Percentiles rank a stretch among this genome's conserved stretches.
phyloP scores from a whole-genome alignment of 257 asterid species.

The Paraleonurus japonicus region DNA sequence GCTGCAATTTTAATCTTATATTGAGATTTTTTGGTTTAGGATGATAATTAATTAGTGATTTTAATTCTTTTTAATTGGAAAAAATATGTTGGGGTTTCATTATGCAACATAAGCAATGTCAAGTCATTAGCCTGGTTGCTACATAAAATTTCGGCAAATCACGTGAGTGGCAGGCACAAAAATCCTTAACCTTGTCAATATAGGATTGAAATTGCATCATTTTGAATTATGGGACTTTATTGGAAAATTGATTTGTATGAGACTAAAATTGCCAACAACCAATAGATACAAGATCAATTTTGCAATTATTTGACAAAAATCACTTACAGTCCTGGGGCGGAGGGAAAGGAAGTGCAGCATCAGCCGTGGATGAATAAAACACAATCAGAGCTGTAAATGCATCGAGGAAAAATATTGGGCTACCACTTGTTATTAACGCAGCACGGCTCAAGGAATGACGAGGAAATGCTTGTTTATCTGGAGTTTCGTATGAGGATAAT shows the following conservation, averaged over 20 bases:
- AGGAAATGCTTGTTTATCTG: constrained; percentile 88
- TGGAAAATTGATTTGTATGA: neutral
- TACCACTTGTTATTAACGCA: constrained; percentile 90
- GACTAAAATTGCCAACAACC: neutral
- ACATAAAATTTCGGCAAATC: neutral
- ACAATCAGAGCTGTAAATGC: constrained; percentile 86
- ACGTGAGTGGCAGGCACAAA: neutral
- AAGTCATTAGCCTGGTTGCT: neutral
- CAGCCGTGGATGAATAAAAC: constrained; percentile 85
- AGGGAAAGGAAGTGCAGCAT: constrained; percentile 88
- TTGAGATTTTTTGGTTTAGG: neutral
- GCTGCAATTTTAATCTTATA: neutral
- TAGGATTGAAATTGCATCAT: neutral
- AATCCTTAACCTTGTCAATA: neutral
- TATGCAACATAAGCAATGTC: neutral
- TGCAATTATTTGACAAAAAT: neutral
- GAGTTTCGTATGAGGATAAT: constrained; percentile 74
- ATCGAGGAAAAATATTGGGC: constrained; percentile 96
- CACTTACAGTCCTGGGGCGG: constrained; percentile 99
- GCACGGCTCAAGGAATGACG: constrained; percentile 99
- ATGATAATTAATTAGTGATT: neutral
- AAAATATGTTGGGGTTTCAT: neutral
- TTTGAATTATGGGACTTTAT: neutral
- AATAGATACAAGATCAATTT: neutral
- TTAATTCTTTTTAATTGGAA: too few relatives aligned